phyloP scores from a whole-genome alignment of 352 stramenopile species.

The Globisporangium irregulare region DNA sequence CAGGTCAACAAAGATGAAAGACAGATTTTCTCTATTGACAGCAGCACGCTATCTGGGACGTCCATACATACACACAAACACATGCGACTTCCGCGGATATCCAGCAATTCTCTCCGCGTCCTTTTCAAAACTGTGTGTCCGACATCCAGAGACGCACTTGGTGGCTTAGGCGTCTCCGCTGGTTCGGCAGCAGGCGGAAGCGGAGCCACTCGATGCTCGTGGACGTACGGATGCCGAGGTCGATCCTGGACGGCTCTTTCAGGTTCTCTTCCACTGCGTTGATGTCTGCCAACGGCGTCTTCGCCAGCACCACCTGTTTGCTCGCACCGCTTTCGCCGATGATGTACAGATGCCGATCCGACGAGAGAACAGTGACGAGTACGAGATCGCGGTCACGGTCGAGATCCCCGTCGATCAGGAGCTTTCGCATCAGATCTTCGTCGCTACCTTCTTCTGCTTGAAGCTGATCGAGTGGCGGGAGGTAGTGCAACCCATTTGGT shows the following conservation, averaged over 20 bases:
- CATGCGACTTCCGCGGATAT: background rate
- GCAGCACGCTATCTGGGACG: background rate
- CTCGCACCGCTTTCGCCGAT: conserved; percentile 40
- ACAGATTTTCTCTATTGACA: background rate
- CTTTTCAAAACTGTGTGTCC: conserved; percentile 21
- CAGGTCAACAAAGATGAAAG: background rate
- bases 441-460: conserved; percentile 17
- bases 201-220: conserved; percentile 49
- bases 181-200: conserved; percentile 45
- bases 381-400: conserved; percentile 16
- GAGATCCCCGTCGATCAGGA: conserved; percentile 38
- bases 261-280: conserved; percentile 72
- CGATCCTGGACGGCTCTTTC: conserved; percentile 52
- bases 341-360: conserved; percentile 47
- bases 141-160: conserved; percentile 53
- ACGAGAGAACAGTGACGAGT: conserved; percentile 49
- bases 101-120: background rate
- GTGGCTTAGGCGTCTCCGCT: conserved; percentile 63
- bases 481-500: conserved; percentile 23
- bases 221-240: conserved; percentile 47
- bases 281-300: conserved; percentile 41
- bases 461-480: conserved; percentile 11
- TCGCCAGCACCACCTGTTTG: conserved; percentile 44
- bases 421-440: conserved; percentile 24
- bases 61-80: background rate